Evolutionary conservation across 2,329 filamentous ascomycete genomes (phyloP), one percentile per base, ranked within the genome.

Genomic region (Cytospora chrysosperma): DNA sequence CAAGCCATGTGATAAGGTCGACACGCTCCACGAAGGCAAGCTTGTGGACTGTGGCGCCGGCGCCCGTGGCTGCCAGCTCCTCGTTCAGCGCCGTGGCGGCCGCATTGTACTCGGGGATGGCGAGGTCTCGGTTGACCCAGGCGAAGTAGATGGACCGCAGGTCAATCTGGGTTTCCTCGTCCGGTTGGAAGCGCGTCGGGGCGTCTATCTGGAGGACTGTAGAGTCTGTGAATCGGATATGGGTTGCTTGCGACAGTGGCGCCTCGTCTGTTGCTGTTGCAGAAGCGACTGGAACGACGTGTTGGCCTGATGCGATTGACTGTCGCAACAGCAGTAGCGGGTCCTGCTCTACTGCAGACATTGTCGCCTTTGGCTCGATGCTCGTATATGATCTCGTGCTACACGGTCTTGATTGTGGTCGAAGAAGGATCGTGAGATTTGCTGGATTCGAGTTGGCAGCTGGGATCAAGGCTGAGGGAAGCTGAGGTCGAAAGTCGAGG

Each of bases 81-180:
- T 91, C 88, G 74, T 96, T 96, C 62, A 98, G 82, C 69, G 88
- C 83, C 70, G 90, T 88, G 17, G 92, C 91, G 0, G 90, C 89
- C 28, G 90, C 86, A 76, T 97, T 95, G 82, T 98, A 98, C 70
- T 96, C 92, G 13, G 91, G 90, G 69, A 96, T 93, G 61, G 90
- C 87, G 61, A 90, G 87, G 79, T 98, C 94, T 75, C 93, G 92
- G 78, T 97, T 96, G 72, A 91, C 83, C 92, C 93, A 99, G 62
- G 93, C 93, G 74, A 98, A 97, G 81, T 94, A 97, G 77, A 97
- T 94, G 75, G 90, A 95, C 73, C 95, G 92, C 69, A 99, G 82
- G 74, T 97, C 92, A 71, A 97, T 88, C 5, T 89, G 83, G 62
- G 82, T 81, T 55, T 85, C 82, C 70, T 85, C 85, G 64, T 86